These are phyloP conservation scores for Apiotrichum sp. DNA, from an alignment of 1,284 basidiomycete genomes.

Conservation along the genomic window DNA sequence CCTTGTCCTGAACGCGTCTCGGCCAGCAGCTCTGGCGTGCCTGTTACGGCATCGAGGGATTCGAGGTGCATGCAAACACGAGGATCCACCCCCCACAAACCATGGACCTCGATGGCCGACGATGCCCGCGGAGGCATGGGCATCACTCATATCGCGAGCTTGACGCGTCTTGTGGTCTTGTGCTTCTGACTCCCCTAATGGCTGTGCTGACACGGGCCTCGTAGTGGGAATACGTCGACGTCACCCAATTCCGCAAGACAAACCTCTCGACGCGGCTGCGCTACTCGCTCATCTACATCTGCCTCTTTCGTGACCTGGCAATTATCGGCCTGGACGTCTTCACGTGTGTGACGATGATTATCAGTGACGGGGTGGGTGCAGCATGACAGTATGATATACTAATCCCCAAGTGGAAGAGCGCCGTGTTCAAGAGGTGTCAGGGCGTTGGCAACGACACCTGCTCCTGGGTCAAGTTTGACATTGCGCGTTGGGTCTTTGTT, in stretches of 20 bases:
- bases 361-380: constrained; percentile 51
- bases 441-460: constrained; percentile 69
- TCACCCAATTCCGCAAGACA: constrained; percentile 80
- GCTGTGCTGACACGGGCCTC: constrained; percentile 9
- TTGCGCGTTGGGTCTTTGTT: constrained; percentile 93
- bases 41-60: no score
- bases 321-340: constrained; percentile 98
- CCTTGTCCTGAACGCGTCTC: no score
- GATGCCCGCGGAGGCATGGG: no score
- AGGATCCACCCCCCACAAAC: no score
- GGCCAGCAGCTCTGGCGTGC: no score
- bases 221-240: constrained; percentile 94
- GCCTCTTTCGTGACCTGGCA: constrained; percentile 88
- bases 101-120: no score
- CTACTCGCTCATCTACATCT: constrained; percentile 86
- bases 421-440: background rate
- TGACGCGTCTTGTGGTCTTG: no score
- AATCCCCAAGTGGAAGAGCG: background rate
- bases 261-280: constrained; percentile 77
- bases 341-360: constrained; percentile 92
- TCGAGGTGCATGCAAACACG: no score
- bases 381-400: background rate
- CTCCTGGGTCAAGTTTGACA: constrained; percentile 77
- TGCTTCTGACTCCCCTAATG: background rate
- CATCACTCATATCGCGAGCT: no score